These are phyloP conservation scores for Phyllosticta citrichinensis DNA, from an alignment of 2,329 filamentous ascomycete genomes.

Conservation along the genomic window DNA sequence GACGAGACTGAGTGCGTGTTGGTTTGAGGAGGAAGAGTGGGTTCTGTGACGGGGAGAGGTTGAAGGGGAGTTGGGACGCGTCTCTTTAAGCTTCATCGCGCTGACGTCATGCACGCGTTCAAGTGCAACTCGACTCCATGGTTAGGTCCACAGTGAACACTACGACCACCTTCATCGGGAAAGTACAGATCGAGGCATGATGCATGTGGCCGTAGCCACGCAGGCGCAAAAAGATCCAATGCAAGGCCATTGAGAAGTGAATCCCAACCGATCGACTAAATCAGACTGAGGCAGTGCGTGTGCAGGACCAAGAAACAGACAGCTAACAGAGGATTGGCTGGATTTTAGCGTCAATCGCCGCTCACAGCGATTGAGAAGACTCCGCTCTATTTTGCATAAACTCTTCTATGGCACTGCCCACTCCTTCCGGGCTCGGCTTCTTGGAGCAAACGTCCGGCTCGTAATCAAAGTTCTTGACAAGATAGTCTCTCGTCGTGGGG, in stretches of 20 bases:
- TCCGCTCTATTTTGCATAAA: conserved; percentile 13
- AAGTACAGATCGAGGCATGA: neutral
- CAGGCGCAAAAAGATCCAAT: neutral
- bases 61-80: conserved; percentile 5
- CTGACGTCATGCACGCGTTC: conserved; percentile 6
- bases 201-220: neutral
- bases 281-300: neutral
- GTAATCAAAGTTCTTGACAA: conserved; percentile 54
- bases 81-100: conserved; percentile 5
- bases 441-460: conserved; percentile 71
- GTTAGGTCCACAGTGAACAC: neutral
- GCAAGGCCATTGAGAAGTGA: neutral
- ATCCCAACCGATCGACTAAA: neutral
- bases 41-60: neutral
- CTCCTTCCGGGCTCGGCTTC: conserved; percentile 70
- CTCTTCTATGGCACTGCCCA: conserved; percentile 55
- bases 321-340: neutral
- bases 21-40: neutral
- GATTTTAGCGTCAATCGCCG: neutral
- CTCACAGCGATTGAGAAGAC: neutral
- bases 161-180: neutral
- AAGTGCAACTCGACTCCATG: neutral
- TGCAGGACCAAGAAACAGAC: neutral
- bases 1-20: neutral
- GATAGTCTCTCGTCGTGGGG: conserved; percentile 74